Base-by-base conservation (phyloP, 1,284 basidiomycete genomes). In the Trichosporon inkin region DNA sequence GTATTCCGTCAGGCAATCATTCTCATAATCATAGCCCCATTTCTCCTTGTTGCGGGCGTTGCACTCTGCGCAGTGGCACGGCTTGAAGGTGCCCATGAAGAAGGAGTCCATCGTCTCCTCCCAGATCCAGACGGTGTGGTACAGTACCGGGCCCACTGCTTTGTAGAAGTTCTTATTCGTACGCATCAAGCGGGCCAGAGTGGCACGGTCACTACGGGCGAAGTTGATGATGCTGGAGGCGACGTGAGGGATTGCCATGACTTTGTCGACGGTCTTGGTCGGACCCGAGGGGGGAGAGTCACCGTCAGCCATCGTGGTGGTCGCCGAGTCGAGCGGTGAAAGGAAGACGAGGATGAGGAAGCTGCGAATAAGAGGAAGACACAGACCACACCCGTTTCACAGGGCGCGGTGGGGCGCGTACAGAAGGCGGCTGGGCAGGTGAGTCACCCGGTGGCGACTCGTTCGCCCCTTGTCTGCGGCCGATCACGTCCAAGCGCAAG, bases 101-200 rank as follows among this genome's bases (percentile, higher is more conserved):
- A 55, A 44, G 13, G 54, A 55, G 40, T 44, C 40, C 5, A 55
- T 34, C 6, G 54, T 55, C 32, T 55, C 54, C 19, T 55, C 54
- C 39, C 40, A 55, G 17, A 65, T 36, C 19, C 52, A 35, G 55
- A 63, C 56, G 19, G 53, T 49, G 11, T 22, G n/a, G 51, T 65
- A 65, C 8, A 65, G 59, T 10, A 56, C 16, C 7, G 51, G 55
- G 4, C 52, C 56, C 8, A 47, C 47, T n/a, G 55, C 39, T 20
- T 56, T 44, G 55, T 55, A 63, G 51, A 62, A 57, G 24, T 22
- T n/a, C 59, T 57, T 61, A 22, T 55, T 58, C 28, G 61, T 54
- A 11, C 54, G 53, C 58, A 65, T 62, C 35, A 62, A 53, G 40
- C 55, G 41, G n/a, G 64, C 24, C 11, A 65, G 22, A 13, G 59